phyloP scores from a whole-genome alignment of 495 filamentous ascomycete species.

The Tuber magnatum region DNA sequence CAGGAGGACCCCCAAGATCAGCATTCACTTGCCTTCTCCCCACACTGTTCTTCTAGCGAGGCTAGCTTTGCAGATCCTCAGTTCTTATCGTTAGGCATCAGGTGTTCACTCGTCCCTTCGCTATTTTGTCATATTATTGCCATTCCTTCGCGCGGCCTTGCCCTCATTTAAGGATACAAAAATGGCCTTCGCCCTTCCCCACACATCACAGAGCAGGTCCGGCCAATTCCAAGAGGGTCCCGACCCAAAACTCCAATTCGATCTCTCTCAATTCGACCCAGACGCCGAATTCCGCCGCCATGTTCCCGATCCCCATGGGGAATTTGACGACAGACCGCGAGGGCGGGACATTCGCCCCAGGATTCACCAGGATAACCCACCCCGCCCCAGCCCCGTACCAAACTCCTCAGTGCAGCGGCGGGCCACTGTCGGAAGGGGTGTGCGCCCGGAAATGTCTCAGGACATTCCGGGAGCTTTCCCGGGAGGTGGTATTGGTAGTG shows the following conservation, averaged over 20 bases:
- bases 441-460: conserved; percentile 1
- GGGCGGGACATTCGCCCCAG: conserved; percentile 27
- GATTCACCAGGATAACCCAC: conserved; percentile 23
- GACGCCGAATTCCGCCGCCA: conserved; percentile 13
- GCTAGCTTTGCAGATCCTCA: neutral
- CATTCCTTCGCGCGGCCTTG: neutral
- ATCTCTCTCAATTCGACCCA: conserved; percentile 20
- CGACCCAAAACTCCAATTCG: conserved; percentile 23
- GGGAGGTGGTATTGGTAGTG: conserved; percentile 5
- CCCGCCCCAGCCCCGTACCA: conserved; percentile 4
- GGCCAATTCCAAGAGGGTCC: conserved; percentile 19
- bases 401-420: conserved; percentile 10
- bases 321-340: conserved; percentile 14
- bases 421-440: conserved; percentile 17
- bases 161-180: neutral
- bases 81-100: neutral
- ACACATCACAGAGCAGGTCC: conserved; percentile 1
- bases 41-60: neutral
- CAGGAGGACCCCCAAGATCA: neutral
- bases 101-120: neutral
- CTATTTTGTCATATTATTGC: neutral
- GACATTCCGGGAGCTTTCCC: conserved; percentile 6
- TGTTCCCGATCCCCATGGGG: conserved; percentile 12
- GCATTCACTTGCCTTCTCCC: neutral
- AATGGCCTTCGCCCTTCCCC: neutral